Evolutionary conservation across 2,329 filamentous ascomycete genomes (phyloP).

Genomic region (Exophiala xenobiotica): DNA sequence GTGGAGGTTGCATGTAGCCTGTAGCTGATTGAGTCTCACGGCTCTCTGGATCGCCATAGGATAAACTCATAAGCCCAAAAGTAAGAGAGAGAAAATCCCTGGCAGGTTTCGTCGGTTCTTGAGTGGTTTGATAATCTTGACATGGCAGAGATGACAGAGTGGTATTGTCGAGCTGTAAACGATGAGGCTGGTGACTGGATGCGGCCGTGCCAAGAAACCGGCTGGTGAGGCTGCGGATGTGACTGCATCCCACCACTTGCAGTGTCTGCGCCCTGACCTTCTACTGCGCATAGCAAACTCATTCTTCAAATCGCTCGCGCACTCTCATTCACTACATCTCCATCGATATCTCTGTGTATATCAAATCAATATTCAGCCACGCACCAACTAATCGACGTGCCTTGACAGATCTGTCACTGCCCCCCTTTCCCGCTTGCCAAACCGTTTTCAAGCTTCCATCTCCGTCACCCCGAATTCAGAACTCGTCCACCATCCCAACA

Average conservation of each 20-base stretch:
- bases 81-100: too few species aligned
- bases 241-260: too few species aligned
- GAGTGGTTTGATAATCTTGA: too few species aligned
- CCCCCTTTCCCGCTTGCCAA: slow-evolving; percentile 1
- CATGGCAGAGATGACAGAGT: too few species aligned
- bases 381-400: slow-evolving; percentile 6
- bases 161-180: too few species aligned
- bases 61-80: too few species aligned
- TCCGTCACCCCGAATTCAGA: slow-evolving; percentile 2
- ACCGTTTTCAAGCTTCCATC: slow-evolving; percentile 5
- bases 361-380: slow-evolving; percentile 20
- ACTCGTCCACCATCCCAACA: slow-evolving; percentile 4
- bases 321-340: slow-evolving; percentile 19
- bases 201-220: too few species aligned
- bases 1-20: too few species aligned
- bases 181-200: background rate
- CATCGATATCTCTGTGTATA: slow-evolving; percentile 27
- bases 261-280: slow-evolving; percentile 11
- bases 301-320: slow-evolving; percentile 16
- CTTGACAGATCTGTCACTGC: slow-evolving; percentile 4
- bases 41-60: too few species aligned
- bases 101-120: too few species aligned
- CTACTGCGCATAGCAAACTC: slow-evolving; percentile 19
- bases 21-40: too few species aligned
- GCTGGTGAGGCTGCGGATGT: too few species aligned